phyloP scores from a whole-genome alignment of 495 filamentous ascomycete species.

The Elaphomyces granulatus region DNA sequence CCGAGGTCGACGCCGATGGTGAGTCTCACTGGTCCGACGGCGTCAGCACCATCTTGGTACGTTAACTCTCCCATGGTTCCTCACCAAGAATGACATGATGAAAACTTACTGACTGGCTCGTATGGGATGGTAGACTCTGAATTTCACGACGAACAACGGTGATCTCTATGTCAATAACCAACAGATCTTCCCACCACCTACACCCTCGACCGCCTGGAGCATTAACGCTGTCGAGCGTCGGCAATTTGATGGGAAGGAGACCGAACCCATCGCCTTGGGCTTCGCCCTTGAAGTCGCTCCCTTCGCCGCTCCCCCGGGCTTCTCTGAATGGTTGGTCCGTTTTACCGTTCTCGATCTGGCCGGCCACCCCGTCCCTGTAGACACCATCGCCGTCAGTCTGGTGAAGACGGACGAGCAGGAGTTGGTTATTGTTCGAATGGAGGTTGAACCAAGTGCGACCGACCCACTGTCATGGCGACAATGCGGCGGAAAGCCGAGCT shows the following conservation, averaged over 20 bases:
- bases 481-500: slow-evolving; percentile 27
- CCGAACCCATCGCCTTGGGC: slow-evolving; percentile 24
- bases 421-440: slow-evolving; percentile 24
- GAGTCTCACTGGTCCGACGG: slow-evolving; percentile 23
- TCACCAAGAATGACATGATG: slow-evolving; percentile 7
- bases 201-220: slow-evolving; percentile 13
- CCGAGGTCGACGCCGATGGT: slow-evolving; percentile 18
- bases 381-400: slow-evolving; percentile 31
- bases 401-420: slow-evolving; percentile 24
- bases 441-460: slow-evolving; percentile 23
- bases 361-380: slow-evolving; percentile 33
- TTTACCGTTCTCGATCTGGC: slow-evolving; percentile 38
- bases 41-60: slow-evolving; percentile 26
- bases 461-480: slow-evolving; percentile 26
- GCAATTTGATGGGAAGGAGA: slow-evolving; percentile 21
- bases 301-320: slow-evolving; percentile 15
- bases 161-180: slow-evolving; percentile 32
- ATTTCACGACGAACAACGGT: slow-evolving; percentile 29
- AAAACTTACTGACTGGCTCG: slow-evolving; percentile 7
- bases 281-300: slow-evolving; percentile 33
- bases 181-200: slow-evolving; percentile 35
- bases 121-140: slow-evolving; percentile 19
- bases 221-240: slow-evolving; percentile 25
- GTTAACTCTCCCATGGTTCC: slow-evolving; percentile 9
- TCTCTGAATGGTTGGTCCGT: slow-evolving; percentile 20